Conservation (phyloP, 768 basidiomycete species). For the Tephrocybe sp. region DNA sequence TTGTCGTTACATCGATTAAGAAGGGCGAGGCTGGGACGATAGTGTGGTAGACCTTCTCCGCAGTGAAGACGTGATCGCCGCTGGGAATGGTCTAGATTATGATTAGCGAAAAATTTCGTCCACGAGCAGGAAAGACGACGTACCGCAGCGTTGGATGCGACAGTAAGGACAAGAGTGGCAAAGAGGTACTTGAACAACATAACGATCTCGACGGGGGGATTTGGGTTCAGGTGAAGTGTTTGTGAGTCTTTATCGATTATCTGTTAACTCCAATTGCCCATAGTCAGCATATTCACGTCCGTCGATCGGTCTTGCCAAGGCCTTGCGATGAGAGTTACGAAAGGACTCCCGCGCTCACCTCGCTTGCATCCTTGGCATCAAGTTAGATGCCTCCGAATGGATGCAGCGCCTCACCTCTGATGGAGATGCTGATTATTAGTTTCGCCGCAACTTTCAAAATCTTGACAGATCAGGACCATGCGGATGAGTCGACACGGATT, state of each 20-base stretch:
- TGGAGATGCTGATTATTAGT: neutral
- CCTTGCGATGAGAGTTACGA: neutral
- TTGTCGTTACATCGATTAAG: conserved; percentile 27
- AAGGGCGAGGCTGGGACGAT: conserved; percentile 27
- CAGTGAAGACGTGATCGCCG: conserved; percentile 20
- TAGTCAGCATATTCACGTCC: neutral
- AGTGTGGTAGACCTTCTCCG: conserved; percentile 23
- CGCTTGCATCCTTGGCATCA: neutral
- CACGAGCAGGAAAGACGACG: neutral
- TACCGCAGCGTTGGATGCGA: neutral
- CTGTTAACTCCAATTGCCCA: neutral
- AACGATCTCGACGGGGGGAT: neutral
- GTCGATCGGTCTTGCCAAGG: neutral
- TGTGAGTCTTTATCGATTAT: neutral
- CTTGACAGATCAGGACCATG: too few relatives aligned
- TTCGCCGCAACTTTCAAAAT: too few relatives aligned
- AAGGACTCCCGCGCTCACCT: neutral
- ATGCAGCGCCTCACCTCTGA: too few relatives aligned
- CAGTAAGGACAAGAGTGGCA: neutral
- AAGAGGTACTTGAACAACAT: neutral
- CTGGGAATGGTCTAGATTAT: neutral
- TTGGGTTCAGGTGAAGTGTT: neutral
- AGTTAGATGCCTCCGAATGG: neutral
- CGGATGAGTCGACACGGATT: too few relatives aligned
- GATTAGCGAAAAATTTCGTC: neutral